Conservation (phyloP, 2,329 filamentous ascomycete species). For the Metarhizium anisopliae region DNA sequence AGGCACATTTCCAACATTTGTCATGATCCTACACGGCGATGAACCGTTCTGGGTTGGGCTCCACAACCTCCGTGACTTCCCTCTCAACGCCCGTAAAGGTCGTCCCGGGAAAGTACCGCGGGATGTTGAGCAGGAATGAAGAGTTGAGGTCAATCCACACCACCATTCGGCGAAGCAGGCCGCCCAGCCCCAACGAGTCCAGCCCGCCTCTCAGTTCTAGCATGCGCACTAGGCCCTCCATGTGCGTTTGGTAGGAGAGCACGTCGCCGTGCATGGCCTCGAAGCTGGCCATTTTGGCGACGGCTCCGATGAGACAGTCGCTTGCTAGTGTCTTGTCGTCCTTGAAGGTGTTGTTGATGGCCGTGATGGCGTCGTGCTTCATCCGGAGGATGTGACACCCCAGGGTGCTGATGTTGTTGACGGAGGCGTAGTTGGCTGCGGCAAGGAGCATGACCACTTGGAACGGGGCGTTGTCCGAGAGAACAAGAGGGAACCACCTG, state of each 20-base stretch:
- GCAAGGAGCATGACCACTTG: constrained; percentile 18
- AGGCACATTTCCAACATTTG: too few relatives aligned
- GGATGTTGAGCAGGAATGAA: constrained; percentile 24
- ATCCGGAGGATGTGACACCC: constrained; percentile 28
- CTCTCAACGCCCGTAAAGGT: constrained; percentile 12
- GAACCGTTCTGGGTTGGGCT: constrained; percentile 25
- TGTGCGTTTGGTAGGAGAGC: constrained; percentile 34
- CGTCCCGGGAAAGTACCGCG: constrained; percentile 22
- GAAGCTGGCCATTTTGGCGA: constrained; percentile 42
- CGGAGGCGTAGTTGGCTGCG: constrained; percentile 16
- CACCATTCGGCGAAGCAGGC: constrained; percentile 35
- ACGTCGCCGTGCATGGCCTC: constrained; percentile 39
- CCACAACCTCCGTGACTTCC: constrained; percentile 9
- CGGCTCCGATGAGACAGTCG: constrained; percentile 36
- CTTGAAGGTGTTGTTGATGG: constrained; percentile 17
- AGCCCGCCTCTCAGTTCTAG: constrained; percentile 26
- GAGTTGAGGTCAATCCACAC: constrained; percentile 36
- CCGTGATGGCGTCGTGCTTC: constrained; percentile 30
- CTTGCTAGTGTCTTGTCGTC: constrained; percentile 16
- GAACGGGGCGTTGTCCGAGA: constrained; percentile 15
- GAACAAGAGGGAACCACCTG: constrained; percentile 19
- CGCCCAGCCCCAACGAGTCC: too few relatives aligned
- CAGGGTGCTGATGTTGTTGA: constrained; percentile 7
- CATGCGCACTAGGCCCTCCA: constrained; percentile 34
- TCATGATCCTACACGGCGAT: background rate